Evolutionary conservation across 306 rosid species (phyloP), one percentile per base, ranked within the genome.

Genomic region (Fragaria nilgerrensis): DNA sequence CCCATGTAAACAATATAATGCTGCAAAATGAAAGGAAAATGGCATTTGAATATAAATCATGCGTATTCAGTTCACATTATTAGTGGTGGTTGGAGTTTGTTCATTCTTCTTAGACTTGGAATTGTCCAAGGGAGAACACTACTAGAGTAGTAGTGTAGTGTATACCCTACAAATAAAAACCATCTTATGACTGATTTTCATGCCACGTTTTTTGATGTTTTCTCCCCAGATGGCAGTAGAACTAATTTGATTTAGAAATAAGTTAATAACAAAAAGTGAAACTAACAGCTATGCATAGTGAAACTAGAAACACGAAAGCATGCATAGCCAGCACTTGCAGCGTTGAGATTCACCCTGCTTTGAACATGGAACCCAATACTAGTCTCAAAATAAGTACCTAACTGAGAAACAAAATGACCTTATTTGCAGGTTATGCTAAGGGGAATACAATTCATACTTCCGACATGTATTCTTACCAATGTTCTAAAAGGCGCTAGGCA

Each of bases 1-100:
- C 92, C 93, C 86, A 87, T 85, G 82, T 91, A 91, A 59, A 91
- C 81, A 74, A 87, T 84, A 82, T 91, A 86, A 74, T 89, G 96
- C 92, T 87, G 84, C 77, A 29, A 74, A 45, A 25, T 45, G 70
- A 76, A 69, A 68, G 41, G 23, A 45, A 66, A 25, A 37, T 12
- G 2, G 37, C 48, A 39, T 22, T 73, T 17, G 25, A n/a, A 7
- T 39, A 14, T 48, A 41, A 48, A 20, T 32, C 5, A 49, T 17
- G 7, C 62, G 17, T 9, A 17, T 9, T 16, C 12, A 41, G 34
- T 52, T 52, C 25, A 8, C 59, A 37, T 37, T 37, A 37, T 37
- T 37, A 37, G 41, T 37, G 41, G 41, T 5, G 41, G 41, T 37
- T 6, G 8, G 41, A 6, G 8, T 37, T 37, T 37, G 5, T 37